phyloP scores from a whole-genome alignment of 257 asterid species.

The Przewalskia tangutica region DNA sequence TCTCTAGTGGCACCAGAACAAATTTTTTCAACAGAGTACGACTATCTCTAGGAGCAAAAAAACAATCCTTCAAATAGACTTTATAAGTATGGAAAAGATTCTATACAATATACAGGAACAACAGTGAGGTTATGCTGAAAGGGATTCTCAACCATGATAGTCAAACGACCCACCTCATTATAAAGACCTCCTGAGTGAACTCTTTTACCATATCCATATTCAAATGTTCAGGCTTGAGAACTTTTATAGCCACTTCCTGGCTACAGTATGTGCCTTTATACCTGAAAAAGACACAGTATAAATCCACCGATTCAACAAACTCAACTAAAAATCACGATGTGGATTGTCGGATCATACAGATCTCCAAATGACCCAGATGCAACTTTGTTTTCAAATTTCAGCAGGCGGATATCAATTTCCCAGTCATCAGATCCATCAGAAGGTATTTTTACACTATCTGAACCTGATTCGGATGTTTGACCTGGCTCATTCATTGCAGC shows the following conservation, averaged over 20 bases:
- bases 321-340: background rate
- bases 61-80: background rate
- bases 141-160: background rate
- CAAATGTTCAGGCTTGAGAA: conserved; percentile 32
- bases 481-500: conserved; percentile 4
- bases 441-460: conserved; percentile 33
- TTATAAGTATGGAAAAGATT: background rate
- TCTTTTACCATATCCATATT: conserved; percentile 34
- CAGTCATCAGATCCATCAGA: conserved; percentile 37
- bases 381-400: conserved; percentile 28
- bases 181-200: conserved; percentile 39
- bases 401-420: conserved; percentile 31
- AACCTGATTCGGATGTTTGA: conserved; percentile 7
- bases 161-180: conserved; percentile 32
- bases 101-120: background rate
- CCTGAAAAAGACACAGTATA: conserved; percentile 11
- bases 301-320: conserved; percentile 1
- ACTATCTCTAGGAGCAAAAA: background rate
- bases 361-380: conserved; percentile 42
- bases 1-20: background rate
- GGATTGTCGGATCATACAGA: conserved; percentile 20
- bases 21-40: background rate
- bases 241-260: conserved; percentile 48
- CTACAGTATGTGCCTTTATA: conserved; percentile 41
- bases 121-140: background rate